These are phyloP conservation scores for Daedaleopsis nitida DNA, from an alignment of 768 basidiomycete genomes.

Conservation along the genomic window DNA sequence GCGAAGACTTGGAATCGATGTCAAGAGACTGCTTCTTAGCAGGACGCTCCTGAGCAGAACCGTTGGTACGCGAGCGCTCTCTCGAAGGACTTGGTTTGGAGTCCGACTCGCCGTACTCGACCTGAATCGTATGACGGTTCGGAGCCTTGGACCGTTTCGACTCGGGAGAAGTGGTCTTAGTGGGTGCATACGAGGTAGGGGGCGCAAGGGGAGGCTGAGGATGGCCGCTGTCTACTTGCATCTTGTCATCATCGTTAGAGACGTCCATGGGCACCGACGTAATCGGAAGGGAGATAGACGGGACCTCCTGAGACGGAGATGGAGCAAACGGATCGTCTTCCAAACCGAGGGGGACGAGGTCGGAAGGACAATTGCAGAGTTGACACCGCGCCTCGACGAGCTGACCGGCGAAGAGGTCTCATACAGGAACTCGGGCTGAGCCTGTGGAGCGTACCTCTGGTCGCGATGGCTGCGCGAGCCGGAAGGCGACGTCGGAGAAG, in stretches of 20 bases:
- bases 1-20: constrained; percentile 6
- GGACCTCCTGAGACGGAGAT: constrained; percentile 33
- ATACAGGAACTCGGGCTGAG: constrained; percentile 74
- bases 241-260: constrained; percentile 12
- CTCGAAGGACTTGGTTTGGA: constrained; percentile 21
- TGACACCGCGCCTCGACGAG: constrained; percentile 41
- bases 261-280: not conserved
- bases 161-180: constrained; percentile 46
- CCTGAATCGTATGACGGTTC: constrained; percentile 92
- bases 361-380: constrained; percentile 48
- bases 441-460: constrained; percentile 30
- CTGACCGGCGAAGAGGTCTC: constrained; percentile 67
- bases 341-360: constrained; percentile 40
- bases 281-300: constrained; percentile 19
- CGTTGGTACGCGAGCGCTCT: constrained; percentile 14
- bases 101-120: constrained; percentile 84
- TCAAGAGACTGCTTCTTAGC: constrained; percentile 24
- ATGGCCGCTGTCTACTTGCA: constrained; percentile 11
- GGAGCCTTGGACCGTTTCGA: constrained; percentile 50
- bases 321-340: constrained; percentile 80
- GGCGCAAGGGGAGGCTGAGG: constrained; percentile 13
- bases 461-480: constrained; percentile 49
- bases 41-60: constrained; percentile 7
- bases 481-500: constrained; percentile 30
- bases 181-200: constrained; percentile 28